Evolutionary conservation across 2,329 filamentous ascomycete genomes (phyloP).

Genomic region (Ophiocordyceps australis): DNA sequence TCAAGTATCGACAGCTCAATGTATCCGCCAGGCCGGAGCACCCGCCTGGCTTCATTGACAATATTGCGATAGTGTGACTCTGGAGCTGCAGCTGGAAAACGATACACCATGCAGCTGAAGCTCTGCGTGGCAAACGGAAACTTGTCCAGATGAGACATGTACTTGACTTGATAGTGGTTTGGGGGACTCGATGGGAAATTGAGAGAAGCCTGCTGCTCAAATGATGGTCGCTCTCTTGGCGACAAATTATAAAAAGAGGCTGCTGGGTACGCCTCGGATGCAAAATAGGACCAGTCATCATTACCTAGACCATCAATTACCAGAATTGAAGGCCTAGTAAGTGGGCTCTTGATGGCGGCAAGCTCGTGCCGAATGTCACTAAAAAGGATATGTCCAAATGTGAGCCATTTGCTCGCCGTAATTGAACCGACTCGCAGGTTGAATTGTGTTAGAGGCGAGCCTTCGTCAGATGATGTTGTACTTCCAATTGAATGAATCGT

Average conservation of each 20-base stretch:
- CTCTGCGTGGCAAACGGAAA: constrained; percentile 63
- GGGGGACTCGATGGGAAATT: constrained; percentile 37
- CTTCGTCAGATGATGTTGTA: constrained; percentile 32
- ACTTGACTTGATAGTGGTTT: constrained; percentile 63
- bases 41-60: constrained; percentile 57
- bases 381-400: constrained; percentile 69
- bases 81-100: constrained; percentile 54
- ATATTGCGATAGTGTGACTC: constrained; percentile 53
- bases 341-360: constrained; percentile 16
- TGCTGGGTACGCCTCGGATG: constrained; percentile 59
- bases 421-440: constrained; percentile 66
- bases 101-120: constrained; percentile 59
- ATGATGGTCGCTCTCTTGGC: constrained; percentile 31
- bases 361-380: constrained; percentile 62
- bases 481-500: constrained; percentile 23
- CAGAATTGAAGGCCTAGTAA: constrained; percentile 42
- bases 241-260: constrained; percentile 64
- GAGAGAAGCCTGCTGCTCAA: constrained; percentile 21
- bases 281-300: constrained; percentile 76
- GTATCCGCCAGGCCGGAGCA: constrained; percentile 60
- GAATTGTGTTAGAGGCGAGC: constrained; percentile 48
- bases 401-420: constrained; percentile 77
- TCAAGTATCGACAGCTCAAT: constrained; percentile 68
- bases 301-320: constrained; percentile 76
- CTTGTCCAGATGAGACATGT: constrained; percentile 39